These are phyloP conservation scores for Exophiala aquamarina DNA, from an alignment of 2,329 filamentous ascomycete genomes.

Conservation along the genomic window DNA sequence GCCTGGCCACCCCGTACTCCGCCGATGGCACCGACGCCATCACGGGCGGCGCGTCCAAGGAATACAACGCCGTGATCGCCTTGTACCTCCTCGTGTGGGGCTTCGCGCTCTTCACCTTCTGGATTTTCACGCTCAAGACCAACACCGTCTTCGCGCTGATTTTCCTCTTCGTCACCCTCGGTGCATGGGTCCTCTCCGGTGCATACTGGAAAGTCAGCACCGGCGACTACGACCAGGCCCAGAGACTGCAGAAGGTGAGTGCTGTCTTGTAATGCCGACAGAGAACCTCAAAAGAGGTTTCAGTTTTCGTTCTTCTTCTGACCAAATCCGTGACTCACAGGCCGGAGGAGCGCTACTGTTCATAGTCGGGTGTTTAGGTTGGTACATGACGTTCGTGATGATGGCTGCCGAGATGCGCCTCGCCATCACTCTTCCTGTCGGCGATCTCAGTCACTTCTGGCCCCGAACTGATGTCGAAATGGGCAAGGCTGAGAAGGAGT, in stretches of 20 bases:
- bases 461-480: slow-evolving; percentile 23
- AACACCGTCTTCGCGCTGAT: slow-evolving; percentile 25
- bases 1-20: slow-evolving; percentile 24
- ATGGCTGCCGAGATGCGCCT: slow-evolving; percentile 28
- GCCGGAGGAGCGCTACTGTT: slow-evolving; percentile 26
- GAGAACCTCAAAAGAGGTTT: too few species aligned
- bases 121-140: slow-evolving; percentile 28
- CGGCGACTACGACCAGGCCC: slow-evolving; percentile 20
- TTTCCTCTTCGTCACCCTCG: slow-evolving; percentile 25
- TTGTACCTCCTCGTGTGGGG: slow-evolving; percentile 28
- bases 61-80: slow-evolving; percentile 26
- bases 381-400: slow-evolving; percentile 29
- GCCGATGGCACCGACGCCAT: slow-evolving; percentile 19
- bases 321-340: slow-evolving; percentile 6
- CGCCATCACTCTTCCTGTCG: slow-evolving; percentile 24
- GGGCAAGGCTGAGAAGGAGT: slow-evolving; percentile 21
- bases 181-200: slow-evolving; percentile 23
- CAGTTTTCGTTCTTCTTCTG: not conserved
- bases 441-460: slow-evolving; percentile 27
- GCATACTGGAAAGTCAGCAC: slow-evolving; percentile 28
- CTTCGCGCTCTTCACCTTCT: slow-evolving; percentile 26
- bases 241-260: slow-evolving; percentile 25
- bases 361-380: slow-evolving; percentile 24
- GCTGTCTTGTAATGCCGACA: too few species aligned
- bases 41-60: slow-evolving; percentile 16